These are phyloP conservation scores for Collybia mongolica DNA, from an alignment of 768 basidiomycete species.

Conservation along the genomic window DNA sequence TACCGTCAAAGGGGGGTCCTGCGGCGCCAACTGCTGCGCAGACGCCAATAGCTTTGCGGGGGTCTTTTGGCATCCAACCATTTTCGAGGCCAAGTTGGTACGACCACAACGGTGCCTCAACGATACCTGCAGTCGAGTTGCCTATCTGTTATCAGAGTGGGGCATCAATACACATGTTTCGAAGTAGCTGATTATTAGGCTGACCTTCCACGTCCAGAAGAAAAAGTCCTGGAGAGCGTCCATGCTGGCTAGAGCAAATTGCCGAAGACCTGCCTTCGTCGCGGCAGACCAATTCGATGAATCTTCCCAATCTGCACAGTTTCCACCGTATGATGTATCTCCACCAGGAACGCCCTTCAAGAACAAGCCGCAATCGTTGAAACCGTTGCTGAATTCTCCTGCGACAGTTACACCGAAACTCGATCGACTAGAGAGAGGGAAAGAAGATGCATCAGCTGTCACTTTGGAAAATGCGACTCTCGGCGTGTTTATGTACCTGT, in stretches of 20 bases:
- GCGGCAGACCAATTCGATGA: conserved; percentile 54
- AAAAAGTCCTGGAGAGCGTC: conserved; percentile 42
- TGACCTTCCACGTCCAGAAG: conserved; percentile 48
- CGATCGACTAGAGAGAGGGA: conserved; percentile 10
- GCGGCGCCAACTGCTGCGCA: conserved; percentile 51
- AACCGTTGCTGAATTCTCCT: conserved; percentile 75
- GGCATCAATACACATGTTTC: not conserved
- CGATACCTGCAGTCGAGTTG: conserved; percentile 31
- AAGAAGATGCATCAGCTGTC: conserved; percentile 6
- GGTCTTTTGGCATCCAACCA: conserved; percentile 65
- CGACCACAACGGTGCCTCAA: conserved; percentile 40
- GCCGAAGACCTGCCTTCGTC: conserved; percentile 36
- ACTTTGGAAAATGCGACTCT: conserved; percentile 17
- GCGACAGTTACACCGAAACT: conserved; percentile 69
- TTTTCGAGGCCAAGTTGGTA: conserved; percentile 51
- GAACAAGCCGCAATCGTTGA: conserved; percentile 57
- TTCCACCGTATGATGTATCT: not conserved
- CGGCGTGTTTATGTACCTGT: conserved; percentile 25
- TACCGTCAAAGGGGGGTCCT: conserved; percentile 28
- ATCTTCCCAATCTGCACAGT: conserved; percentile 39
- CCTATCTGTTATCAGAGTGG: conserved; percentile 26
- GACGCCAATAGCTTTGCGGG: conserved; percentile 27
- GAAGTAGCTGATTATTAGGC: not conserved
- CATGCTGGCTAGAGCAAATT: conserved; percentile 56
- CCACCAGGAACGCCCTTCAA: conserved; percentile 14